Percentiles rank a stretch among this genome's conserved stretches.
Conservation (phyloP, 345 rosid species). For the Eucalyptus rudis region DNA sequence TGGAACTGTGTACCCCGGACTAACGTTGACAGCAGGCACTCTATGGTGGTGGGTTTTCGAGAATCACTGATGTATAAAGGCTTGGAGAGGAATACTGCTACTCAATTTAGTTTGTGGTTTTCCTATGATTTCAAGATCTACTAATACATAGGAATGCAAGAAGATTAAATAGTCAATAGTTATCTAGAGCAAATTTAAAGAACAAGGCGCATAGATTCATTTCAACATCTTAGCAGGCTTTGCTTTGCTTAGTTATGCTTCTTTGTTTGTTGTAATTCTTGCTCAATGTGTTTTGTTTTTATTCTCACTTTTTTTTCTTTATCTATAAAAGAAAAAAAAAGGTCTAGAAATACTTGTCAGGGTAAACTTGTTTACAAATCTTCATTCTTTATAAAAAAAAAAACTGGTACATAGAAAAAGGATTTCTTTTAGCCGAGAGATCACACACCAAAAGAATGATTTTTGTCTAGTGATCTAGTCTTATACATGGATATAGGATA, state of each 20-base stretch:
- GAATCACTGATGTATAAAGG: neutral
- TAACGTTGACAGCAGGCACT: constrained; percentile 96
- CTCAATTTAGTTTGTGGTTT: neutral
- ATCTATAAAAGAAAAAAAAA: neutral
- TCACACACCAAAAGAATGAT: neutral
- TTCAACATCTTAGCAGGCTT: neutral
- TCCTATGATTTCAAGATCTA: neutral
- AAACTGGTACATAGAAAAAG: neutral
- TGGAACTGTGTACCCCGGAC: constrained; percentile 98
- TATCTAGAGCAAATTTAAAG: neutral
- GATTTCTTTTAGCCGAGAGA: neutral
- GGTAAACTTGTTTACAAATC: neutral
- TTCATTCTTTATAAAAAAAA: neutral
- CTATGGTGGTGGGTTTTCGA: constrained; percentile 63
- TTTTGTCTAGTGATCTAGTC: neutral
- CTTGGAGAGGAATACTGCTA: neutral
- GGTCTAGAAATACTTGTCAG: neutral
- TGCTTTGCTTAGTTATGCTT: neutral
- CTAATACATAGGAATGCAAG: neutral
- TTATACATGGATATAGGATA: neutral
- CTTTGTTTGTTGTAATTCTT: neutral
- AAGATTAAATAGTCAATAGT: neutral
- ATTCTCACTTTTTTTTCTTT: neutral
- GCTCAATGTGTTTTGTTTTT: neutral
- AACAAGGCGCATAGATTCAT: neutral